A percentile compares a stretch with the other conserved stretches of the same genome.
phyloP scores from a whole-genome alignment of 2,329 filamentous ascomycete species.

The Teratosphaeriaceae sp. region DNA sequence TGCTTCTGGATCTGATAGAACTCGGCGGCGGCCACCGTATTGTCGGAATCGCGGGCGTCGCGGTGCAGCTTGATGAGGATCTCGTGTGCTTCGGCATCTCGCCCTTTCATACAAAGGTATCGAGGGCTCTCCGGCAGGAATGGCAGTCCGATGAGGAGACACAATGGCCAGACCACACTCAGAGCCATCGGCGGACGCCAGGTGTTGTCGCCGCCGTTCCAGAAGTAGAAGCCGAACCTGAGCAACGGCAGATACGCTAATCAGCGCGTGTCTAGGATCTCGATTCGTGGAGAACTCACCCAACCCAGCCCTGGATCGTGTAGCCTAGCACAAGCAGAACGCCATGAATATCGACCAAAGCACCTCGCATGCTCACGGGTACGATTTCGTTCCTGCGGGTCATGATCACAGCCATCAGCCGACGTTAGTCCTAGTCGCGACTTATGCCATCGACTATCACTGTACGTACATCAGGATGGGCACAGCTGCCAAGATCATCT shows the following conservation, averaged over 20 bases:
- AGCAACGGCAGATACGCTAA: too few species aligned
- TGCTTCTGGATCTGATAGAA: slow-evolving; percentile 8
- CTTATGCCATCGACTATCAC: too few species aligned
- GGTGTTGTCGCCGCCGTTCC: slow-evolving; percentile 12
- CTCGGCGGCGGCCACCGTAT: slow-evolving; percentile 2
- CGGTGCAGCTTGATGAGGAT: slow-evolving; percentile 37
- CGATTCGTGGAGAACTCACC: too few species aligned
- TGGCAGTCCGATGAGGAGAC: slow-evolving; percentile 31
- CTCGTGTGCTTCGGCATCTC: slow-evolving; percentile 32
- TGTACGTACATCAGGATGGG: slow-evolving; percentile 33
- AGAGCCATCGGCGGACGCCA: slow-evolving; percentile 62
- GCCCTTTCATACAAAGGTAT: slow-evolving; percentile 39
- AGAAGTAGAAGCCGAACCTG: slow-evolving; percentile 16
- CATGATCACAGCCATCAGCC: too few species aligned
- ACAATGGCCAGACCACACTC: slow-evolving; percentile 47
- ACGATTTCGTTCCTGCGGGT: slow-evolving; percentile 30
- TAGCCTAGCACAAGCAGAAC: slow-evolving; percentile 17
- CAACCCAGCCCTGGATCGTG: slow-evolving; percentile 12
- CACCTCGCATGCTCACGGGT: slow-evolving; percentile 26
- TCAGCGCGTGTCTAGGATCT: background rate
- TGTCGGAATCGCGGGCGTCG: slow-evolving; percentile 2
- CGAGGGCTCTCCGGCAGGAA: slow-evolving; percentile 37
- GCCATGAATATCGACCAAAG: slow-evolving; percentile 30
- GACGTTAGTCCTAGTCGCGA: too few species aligned
- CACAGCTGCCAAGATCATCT: slow-evolving; percentile 27